Evolutionary conservation across 345 rosid genomes (phyloP).

Genomic region (Theobroma cacao): DNA sequence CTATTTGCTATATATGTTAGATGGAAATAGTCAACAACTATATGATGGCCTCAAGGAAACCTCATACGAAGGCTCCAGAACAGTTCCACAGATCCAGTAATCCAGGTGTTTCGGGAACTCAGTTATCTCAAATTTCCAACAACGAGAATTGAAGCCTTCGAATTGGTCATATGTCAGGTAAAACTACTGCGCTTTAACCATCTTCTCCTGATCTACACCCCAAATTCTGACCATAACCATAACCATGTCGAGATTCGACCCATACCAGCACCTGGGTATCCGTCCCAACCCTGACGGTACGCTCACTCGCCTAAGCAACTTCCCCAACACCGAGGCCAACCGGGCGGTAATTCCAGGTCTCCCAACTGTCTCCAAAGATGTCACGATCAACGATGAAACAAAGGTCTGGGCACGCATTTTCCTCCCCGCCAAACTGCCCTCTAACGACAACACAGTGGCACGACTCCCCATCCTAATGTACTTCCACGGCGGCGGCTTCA

Average conservation of each 20-base stretch:
- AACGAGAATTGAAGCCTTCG: neutral
- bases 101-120: neutral
- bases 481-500: constrained; percentile 37
- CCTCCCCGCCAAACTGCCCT: constrained; percentile 24
- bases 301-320: neutral
- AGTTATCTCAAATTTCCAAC: neutral
- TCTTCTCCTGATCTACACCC: neutral
- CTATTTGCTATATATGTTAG: too few species aligned
- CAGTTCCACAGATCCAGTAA: neutral
- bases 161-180: neutral
- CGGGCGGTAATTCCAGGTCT: constrained; percentile 17
- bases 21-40: neutral
- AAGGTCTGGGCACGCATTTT: constrained; percentile 13
- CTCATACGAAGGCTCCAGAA: neutral
- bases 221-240: neutral
- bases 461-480: constrained; percentile 37
- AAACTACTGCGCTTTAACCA: neutral
- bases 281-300: constrained; percentile 21
- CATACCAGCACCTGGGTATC: constrained; percentile 16
- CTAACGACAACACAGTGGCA: constrained; percentile 22
- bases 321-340: neutral
- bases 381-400: constrained; percentile 8
- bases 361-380: constrained; percentile 23
- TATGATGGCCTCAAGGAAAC: neutral
- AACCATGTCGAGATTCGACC: constrained; percentile 20